Base-by-base conservation (phyloP, 176 grass and related monocot species). In the Oryza rufipogon region DNA sequence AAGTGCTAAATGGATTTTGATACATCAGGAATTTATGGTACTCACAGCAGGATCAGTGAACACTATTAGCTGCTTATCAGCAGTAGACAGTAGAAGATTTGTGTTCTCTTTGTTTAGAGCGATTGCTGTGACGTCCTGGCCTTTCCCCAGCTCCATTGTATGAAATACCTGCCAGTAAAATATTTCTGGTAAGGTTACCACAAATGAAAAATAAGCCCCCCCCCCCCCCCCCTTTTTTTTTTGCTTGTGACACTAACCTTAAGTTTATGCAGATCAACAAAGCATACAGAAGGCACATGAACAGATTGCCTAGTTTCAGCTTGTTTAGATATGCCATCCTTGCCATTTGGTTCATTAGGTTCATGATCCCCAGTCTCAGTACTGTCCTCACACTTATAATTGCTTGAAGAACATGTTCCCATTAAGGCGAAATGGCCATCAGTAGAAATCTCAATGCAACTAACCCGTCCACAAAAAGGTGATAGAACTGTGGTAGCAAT, bases 31-130 rank as follows among this genome's bases (percentile, higher is more conserved):
- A 56, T 51, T 17, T 14, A 54, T 63, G 70, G 74, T 65, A 92
- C 89, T 95, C 90, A 99, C 93, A 77, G 96, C 84, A 77, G 96
- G 96, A 86, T 99, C 93, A 26, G 96, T 99, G 72, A 95, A 92
- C 51, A 96, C 84, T 81, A 91, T 80, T 22, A 99, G 91, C 73
- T 92, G 87, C 75, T 96, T 96, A 89, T 99, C 91, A 28, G 90
- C 86, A 78, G 96, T 99, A 71, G 93, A 99, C 78, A 96, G 79
- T 83, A 99, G 80, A 85, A 99, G 96, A 87, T 99, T 92, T 51
- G 93, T 96, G 71, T 95, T 99, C 71, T 99, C 96, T 86, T 89
- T 92, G 89, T 94, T 96, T 70, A 99, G 80, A 79, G 91, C 89
- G 65, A 96, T 89, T 75, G 93, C 84, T 75, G 88, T 89, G 52